A percentile compares a stretch with the other conserved stretches of the same genome.
Evolutionary conservation across 495 filamentous ascomycete genomes (phyloP).

Genomic region (Acidiella bohemica): DNA sequence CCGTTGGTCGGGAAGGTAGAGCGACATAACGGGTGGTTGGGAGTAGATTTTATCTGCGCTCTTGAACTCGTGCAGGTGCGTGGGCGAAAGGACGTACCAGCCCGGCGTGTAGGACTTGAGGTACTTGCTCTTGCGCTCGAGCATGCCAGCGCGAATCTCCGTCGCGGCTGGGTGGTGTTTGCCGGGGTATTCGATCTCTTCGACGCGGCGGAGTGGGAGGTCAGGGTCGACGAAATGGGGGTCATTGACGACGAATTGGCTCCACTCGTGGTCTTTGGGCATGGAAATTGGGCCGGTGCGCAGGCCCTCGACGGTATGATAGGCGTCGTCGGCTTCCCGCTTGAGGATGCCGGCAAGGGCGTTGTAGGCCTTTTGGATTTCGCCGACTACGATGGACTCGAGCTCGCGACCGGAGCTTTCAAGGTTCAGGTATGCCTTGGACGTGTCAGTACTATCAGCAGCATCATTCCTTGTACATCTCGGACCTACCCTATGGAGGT

Average conservation of each 20-base stretch:
- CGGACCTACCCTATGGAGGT: slow-evolving; percentile 65
- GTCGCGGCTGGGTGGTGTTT: slow-evolving; percentile 74
- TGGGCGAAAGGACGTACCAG: slow-evolving; percentile 95
- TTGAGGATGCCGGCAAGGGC: slow-evolving; percentile 80
- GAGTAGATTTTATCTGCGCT: slow-evolving; percentile 60
- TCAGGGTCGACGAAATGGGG: slow-evolving; percentile 80
- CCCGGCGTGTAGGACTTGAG: slow-evolving; percentile 94
- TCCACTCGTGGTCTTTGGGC: slow-evolving; percentile 88
- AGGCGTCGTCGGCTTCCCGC: slow-evolving; percentile 71
- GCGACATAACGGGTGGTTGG: slow-evolving; percentile 81
- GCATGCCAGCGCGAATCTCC: slow-evolving; percentile 75
- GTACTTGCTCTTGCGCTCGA: slow-evolving; percentile 98
- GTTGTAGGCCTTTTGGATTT: slow-evolving; percentile 95
- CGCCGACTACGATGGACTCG: slow-evolving; percentile 87
- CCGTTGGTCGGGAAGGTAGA: slow-evolving; percentile 88
- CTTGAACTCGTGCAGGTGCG: slow-evolving; percentile 96
- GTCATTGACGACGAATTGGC: slow-evolving; percentile 64
- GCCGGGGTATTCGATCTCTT: slow-evolving; percentile 89
- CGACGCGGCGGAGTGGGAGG: slow-evolving; percentile 58
- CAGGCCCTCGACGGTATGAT: slow-evolving; percentile 65
- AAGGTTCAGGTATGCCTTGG: slow-evolving; percentile 81
- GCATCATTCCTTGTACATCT: background rate
- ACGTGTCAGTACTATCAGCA: slow-evolving; percentile 5
- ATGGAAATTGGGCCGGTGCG: slow-evolving; percentile 74
- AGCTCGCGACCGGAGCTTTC: slow-evolving; percentile 90